Base-by-base conservation (phyloP, 495 filamentous ascomycete genomes). In the Talaromyces ruber region DNA sequence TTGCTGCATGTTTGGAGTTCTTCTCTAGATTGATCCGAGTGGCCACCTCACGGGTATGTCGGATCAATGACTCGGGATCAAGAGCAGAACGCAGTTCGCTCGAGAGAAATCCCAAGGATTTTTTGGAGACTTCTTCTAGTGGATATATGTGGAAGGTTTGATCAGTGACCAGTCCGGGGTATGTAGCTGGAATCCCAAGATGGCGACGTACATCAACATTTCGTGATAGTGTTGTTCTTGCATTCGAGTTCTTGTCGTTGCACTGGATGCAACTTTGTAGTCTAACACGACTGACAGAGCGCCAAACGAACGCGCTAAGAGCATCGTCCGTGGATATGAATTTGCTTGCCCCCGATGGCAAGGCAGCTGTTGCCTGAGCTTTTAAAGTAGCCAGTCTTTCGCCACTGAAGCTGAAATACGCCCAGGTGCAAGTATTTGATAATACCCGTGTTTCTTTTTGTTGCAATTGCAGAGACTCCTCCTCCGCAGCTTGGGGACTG, bases 241-340 rank as follows among this genome's bases (percentile, higher is more conserved):
- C 22, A 25, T 25, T 43, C 11, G 34, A 28, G 1, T 6, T 8
- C 6, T 60, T 32, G 14, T 61, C 50, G n/a, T 39, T 68, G 1
- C 71, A 60, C 6, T 64, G 60, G 1, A 6, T n/a, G 1, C 82
- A 65, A 29, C 79, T 77, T 2, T 70, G 62, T 4, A 72, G 61
- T 16, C 84, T 78, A 3, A 72, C 75, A 26, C 75, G 74, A 4
- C 68, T 68, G n/a, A 84, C 63, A 50, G 70, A 76, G 68, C 82
- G 75, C 77, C 76, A 87, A 53, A 86, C 65, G 30, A 84, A 79
- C 12, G 82, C 77, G 53, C 67, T 81, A 25, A 86, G 67, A 8
- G 78, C 71, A 64, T 86, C 84, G 62, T 86, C 80, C 2, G 81
- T 85, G 9, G 82, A 83, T 59, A 77, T 63, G 37, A 68, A 73